Conservation (phyloP, 225 moss, liverwort and hornwort species). For the Bryum argenteum region DNA sequence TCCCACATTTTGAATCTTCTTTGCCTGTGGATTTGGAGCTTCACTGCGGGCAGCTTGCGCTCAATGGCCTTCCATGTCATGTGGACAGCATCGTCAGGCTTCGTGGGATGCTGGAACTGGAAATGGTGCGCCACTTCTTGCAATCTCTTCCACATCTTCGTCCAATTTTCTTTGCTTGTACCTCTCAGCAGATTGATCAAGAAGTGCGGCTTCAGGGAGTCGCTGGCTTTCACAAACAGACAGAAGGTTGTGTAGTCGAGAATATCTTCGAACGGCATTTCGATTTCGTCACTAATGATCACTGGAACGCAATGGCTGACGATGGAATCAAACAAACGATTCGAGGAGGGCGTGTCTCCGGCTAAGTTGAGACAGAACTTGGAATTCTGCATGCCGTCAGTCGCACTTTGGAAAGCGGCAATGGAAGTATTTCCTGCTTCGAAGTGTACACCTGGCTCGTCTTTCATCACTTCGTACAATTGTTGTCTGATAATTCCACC, state of each 20-base stretch:
- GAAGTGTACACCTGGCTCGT: conserved; percentile 59
- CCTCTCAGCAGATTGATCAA: conserved; percentile 39
- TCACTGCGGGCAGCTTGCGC: conserved; percentile 34
- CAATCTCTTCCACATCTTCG: conserved; percentile 39
- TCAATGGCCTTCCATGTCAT: conserved; percentile 55
- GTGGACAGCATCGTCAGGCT: conserved; percentile 48
- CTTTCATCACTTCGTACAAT: conserved; percentile 56
- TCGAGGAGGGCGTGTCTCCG: conserved; percentile 75
- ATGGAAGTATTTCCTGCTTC: conserved; percentile 56
- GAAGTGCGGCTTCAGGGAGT: conserved; percentile 51
- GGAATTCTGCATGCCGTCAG: conserved; percentile 60
- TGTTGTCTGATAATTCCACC: conserved; percentile 77
- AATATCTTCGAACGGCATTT: conserved; percentile 65
- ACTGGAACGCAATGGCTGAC: conserved; percentile 74
- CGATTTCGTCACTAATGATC: conserved; percentile 70
- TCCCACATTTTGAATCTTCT: conserved; percentile 16
- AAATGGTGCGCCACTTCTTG: conserved; percentile 44
- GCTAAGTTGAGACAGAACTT: conserved; percentile 81
- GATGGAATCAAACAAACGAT: conserved; percentile 69
- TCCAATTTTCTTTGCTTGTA: conserved; percentile 33
- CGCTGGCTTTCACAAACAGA: conserved; percentile 52
- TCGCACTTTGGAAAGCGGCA: conserved; percentile 51
- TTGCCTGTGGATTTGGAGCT: conserved; percentile 31
- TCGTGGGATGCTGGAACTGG: conserved; percentile 43
- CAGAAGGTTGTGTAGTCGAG: conserved; percentile 69